Base-by-base conservation (phyloP, 2,329 filamentous ascomycete species). In the Aschersonia sp. region DNA sequence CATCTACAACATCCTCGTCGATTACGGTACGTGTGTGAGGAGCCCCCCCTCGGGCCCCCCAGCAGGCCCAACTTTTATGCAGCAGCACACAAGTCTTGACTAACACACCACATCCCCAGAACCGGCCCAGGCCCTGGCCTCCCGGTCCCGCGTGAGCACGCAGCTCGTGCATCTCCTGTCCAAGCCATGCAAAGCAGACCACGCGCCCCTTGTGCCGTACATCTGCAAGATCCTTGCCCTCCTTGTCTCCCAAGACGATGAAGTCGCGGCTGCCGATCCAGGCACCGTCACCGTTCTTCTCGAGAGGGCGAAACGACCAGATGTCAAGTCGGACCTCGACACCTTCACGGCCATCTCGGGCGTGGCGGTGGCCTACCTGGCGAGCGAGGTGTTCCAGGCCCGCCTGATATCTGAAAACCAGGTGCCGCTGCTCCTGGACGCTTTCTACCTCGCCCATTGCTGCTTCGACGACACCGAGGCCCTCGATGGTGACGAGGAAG, bases 1-100 rank as follows among this genome's bases (percentile, higher is more conserved):
- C 6, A 61, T 82, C 4, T 79, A 74, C 60, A 83, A 83, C 55
- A 68, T 80, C 44, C 71, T 77, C 47, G 70, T 81, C 11, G 79
- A 83, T 57, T 81, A 79, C 56, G 75, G 78, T 81, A 58, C 41
- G 6, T 30, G 22, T 22, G 22, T 22, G 22, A 22, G 22, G 22
- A 22, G 22, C 22, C 22, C 22, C 22, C 22, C 22, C 22, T 22
- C 22, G 22, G 22, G 22, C 22, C 22, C 22, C 14, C 22, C 22
- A 22, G 22, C 22, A 22, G 22, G 22, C 22, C 22, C 22, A 22
- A 22, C 22, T 22, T 22, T 4, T 22, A 22, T 22, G 22, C 22
- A 22, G 22, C 22, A 22, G 22, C 22, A 22, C 2, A 22, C n/a
- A 9, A 12, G 6, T 8, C 40, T 6, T 5, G 35, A 29, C n/a